Evolutionary conservation across 2,329 filamentous ascomycete species (phyloP).

Genomic region (Aspergillus thermomutatus): DNA sequence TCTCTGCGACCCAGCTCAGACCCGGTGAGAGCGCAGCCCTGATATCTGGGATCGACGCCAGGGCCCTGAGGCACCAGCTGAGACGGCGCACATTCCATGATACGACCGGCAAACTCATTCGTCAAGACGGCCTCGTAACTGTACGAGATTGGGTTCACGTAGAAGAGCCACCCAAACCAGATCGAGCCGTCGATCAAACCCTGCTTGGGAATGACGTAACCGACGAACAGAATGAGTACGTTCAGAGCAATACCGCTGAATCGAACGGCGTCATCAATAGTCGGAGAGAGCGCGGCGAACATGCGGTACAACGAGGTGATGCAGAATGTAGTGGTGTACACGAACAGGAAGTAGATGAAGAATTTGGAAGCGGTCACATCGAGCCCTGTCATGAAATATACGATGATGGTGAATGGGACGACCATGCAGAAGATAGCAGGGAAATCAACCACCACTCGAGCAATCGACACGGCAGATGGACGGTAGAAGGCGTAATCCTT

Average conservation of each 20-base stretch:
- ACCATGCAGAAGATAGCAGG: constrained; percentile 59
- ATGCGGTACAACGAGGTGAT: constrained; percentile 64
- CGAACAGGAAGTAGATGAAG: constrained; percentile 63
- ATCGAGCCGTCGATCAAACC: constrained; percentile 57
- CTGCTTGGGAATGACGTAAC: constrained; percentile 66
- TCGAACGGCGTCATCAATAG: constrained; percentile 64
- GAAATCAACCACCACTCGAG: constrained; percentile 60
- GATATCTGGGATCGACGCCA: constrained; percentile 52
- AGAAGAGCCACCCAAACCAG: constrained; percentile 65
- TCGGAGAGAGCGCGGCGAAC: constrained; percentile 61
- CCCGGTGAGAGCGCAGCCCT: constrained; percentile 63
- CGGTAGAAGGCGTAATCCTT: constrained; percentile 67
- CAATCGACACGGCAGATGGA: constrained; percentile 63
- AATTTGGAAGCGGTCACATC: constrained; percentile 61
- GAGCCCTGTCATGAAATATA: constrained; percentile 64
- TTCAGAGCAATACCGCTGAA: constrained; percentile 62
- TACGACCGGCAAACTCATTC: constrained; percentile 60
- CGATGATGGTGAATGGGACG: constrained; percentile 58
- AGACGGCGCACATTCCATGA: constrained; percentile 57
- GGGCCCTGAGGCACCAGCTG: constrained; percentile 61
- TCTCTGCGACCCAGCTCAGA: constrained; percentile 49
- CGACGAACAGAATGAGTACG: constrained; percentile 61
- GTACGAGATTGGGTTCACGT: constrained; percentile 55
- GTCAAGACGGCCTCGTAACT: constrained; percentile 65
- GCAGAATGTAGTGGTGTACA: constrained; percentile 60